These are phyloP conservation scores for Myriangium duriaei DNA, from an alignment of 2,329 filamentous ascomycete genomes.

Conservation along the genomic window DNA sequence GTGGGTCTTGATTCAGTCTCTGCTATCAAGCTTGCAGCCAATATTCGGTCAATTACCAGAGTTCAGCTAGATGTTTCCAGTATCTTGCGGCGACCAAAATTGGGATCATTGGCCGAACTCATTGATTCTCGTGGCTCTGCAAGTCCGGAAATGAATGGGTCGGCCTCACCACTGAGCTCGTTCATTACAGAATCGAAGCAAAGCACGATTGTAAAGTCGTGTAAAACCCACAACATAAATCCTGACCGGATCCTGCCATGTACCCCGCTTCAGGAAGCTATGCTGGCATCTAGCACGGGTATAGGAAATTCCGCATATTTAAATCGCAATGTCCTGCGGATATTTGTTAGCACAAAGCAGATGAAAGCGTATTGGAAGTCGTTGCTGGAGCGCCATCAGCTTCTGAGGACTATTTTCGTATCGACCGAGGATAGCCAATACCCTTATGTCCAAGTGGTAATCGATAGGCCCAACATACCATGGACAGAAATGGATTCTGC, in stretches of 20 bases:
- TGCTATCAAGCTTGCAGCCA: constrained; percentile 56
- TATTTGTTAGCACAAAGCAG: constrained; percentile 37
- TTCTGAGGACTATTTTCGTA: constrained; percentile 65
- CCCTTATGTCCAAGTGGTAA: constrained; percentile 61
- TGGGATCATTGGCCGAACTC: constrained; percentile 45
- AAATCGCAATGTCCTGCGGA: constrained; percentile 56
- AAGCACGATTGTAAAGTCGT: constrained; percentile 8
- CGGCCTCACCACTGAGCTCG: no score
- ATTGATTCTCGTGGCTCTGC: constrained; percentile 17
- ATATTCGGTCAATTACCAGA: constrained; percentile 39
- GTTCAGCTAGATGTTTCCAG: constrained; percentile 50
- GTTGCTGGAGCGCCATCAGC: constrained; percentile 56
- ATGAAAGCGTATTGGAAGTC: constrained; percentile 50
- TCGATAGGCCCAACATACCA: constrained; percentile 35
- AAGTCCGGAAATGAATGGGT: not conserved
- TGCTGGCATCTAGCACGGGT: constrained; percentile 51
- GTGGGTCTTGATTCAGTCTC: constrained; percentile 75
- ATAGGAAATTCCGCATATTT: constrained; percentile 47
- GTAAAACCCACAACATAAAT: constrained; percentile 16
- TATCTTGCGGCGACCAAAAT: constrained; percentile 55
- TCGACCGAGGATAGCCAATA: constrained; percentile 47
- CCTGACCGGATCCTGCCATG: constrained; percentile 59
- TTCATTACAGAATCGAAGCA: no score
- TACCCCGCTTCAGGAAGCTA: constrained; percentile 76
- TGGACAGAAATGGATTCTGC: constrained; percentile 25